phyloP scores from a whole-genome alignment of 306 rosid species.

The Dicorynia guianensis region DNA sequence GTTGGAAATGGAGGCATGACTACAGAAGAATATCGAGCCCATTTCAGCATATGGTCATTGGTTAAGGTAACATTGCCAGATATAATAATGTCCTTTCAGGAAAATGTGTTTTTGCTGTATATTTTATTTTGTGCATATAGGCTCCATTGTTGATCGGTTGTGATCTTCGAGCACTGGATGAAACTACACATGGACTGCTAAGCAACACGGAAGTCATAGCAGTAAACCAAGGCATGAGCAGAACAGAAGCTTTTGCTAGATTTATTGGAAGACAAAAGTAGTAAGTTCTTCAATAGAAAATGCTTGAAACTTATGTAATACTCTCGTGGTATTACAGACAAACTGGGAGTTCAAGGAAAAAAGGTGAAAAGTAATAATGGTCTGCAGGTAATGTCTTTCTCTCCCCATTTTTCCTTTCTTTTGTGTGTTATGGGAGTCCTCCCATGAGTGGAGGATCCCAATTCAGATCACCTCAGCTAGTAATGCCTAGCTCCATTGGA shows the following conservation, averaged over 20 bases:
- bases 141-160: conserved; percentile 80
- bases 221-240: conserved; percentile 71
- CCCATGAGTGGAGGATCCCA: no score
- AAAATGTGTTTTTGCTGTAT: background rate
- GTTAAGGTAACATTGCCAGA: conserved; percentile 58
- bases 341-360: conserved; percentile 75
- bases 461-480: background rate
- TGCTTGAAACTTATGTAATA: background rate
- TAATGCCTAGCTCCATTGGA: no score
- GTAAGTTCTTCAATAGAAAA: background rate
- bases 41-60: conserved; percentile 85
- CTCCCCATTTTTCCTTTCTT: conserved; percentile 5
- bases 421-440: no score
- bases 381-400: conserved; percentile 60
- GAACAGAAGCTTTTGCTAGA: background rate
- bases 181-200: conserved; percentile 53
- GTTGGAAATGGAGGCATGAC: conserved; percentile 89
- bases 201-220: conserved; percentile 74
- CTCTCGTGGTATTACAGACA: conserved; percentile 47
- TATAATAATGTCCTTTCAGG: conserved; percentile 3
- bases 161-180: conserved; percentile 67
- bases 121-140: conserved; percentile 27
- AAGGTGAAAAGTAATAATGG: conserved; percentile 56
- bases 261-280: background rate
- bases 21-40: conserved; percentile 75